These are phyloP conservation scores for Colletotrichum neosansevieriae DNA, from an alignment of 2,329 filamentous ascomycete species.

Conservation along the genomic window DNA sequence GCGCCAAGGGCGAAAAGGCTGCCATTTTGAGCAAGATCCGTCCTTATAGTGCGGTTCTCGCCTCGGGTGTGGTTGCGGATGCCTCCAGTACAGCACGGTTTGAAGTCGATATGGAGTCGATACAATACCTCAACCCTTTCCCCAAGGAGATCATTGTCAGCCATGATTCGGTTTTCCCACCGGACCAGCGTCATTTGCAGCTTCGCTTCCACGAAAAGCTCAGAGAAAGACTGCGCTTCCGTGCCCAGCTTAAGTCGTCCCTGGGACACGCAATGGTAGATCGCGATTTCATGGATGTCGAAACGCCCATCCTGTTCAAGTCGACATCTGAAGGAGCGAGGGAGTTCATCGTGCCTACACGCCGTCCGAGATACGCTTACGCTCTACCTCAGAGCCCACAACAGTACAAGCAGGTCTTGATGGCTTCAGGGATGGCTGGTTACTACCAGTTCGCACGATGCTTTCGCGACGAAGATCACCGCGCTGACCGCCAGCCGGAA, in stretches of 20 bases:
- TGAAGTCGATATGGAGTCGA: slow-evolving; percentile 72
- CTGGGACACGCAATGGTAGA: slow-evolving; percentile 66
- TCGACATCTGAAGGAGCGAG: slow-evolving; percentile 95
- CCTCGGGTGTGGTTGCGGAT: slow-evolving; percentile 52
- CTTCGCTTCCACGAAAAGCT: slow-evolving; percentile 80
- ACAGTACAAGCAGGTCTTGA: slow-evolving; percentile 98
- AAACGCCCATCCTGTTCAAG: slow-evolving; percentile 96
- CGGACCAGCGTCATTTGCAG: slow-evolving; percentile 84
- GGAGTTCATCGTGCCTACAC: slow-evolving; percentile 93
- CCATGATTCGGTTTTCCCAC: slow-evolving; percentile 78
- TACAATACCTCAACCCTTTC: slow-evolving; percentile 79
- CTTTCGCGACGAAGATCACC: slow-evolving; percentile 93
- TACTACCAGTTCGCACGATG: slow-evolving; percentile 97
- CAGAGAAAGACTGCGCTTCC: slow-evolving; percentile 75
- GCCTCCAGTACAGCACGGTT: slow-evolving; percentile 45
- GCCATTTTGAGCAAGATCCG: slow-evolving; percentile 60
- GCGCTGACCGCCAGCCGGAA: slow-evolving; percentile 94
- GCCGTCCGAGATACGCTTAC: slow-evolving; percentile 81
- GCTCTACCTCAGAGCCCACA: slow-evolving; percentile 96
- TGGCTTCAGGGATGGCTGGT: slow-evolving; percentile 84
- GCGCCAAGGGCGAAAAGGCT: slow-evolving; percentile 53
- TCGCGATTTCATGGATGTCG: slow-evolving; percentile 79
- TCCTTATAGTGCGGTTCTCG: slow-evolving; percentile 65
- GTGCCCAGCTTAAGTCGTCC: slow-evolving; percentile 69
- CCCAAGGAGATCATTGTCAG: slow-evolving; percentile 82